Conservation (phyloP, 2,329 filamentous ascomycete genomes). For the Botryotinia calthae region DNA sequence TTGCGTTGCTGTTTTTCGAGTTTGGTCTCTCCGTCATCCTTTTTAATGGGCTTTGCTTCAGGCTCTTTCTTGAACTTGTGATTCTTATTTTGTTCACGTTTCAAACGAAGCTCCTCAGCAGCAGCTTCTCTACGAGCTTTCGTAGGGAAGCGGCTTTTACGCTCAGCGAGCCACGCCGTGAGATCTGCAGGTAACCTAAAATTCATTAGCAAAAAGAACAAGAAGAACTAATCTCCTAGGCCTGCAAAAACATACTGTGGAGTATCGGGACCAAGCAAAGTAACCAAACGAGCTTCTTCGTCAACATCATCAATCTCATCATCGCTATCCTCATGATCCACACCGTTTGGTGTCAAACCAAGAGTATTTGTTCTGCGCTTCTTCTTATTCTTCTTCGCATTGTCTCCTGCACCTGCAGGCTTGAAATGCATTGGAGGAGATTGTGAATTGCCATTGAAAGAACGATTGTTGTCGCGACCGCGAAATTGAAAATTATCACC, state of each 20-base stretch:
- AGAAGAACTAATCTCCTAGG: conserved; percentile 35
- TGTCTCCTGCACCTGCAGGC: conserved; percentile 40
- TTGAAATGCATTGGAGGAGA: conserved; percentile 25
- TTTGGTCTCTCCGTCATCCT: conserved; percentile 52
- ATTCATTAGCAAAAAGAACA: conserved; percentile 32
- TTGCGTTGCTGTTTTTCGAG: conserved; percentile 54
- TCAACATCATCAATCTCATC: conserved; percentile 65
- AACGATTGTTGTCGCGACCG: conserved; percentile 39
- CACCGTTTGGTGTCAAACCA: conserved; percentile 60
- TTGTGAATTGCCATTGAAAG: conserved; percentile 24
- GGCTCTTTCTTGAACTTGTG: conserved; percentile 35
- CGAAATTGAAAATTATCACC: conserved; percentile 44
- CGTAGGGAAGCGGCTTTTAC: conserved; percentile 78
- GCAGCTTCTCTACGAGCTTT: conserved; percentile 65
- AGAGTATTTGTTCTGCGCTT: conserved; percentile 70
- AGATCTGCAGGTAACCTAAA: conserved; percentile 59
- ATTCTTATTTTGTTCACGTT: conserved; percentile 35
- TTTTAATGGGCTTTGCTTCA: conserved; percentile 40
- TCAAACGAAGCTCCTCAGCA: conserved; percentile 47
- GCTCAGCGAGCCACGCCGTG: conserved; percentile 75
- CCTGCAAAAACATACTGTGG: conserved; percentile 39
- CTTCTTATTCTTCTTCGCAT: conserved; percentile 58
- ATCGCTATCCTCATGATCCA: conserved; percentile 56
- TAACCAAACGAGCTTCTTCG: conserved; percentile 49
- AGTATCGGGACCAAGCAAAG: conserved; percentile 39